Evolutionary conservation across 352 stramenopile genomes (phyloP), one percentile per base, ranked within the genome.

Genomic region (Phytophthora agathidicida): DNA sequence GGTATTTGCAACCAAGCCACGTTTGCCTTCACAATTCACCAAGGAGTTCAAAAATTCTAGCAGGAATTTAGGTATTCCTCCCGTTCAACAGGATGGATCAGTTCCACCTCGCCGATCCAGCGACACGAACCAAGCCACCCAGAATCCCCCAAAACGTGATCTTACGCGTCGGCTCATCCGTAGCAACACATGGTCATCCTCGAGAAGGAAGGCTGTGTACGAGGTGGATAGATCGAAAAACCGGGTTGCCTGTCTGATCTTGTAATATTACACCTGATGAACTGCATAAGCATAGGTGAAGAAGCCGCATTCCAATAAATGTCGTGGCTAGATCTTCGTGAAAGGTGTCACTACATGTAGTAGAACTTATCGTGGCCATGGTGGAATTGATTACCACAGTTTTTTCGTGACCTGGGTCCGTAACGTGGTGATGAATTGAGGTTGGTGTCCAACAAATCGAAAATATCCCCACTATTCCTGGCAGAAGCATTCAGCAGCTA

Each of bases 11-110:
- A 70, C 74, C 13, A 64, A 73, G 14, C 71, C 75, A 13, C 33
- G 13, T 14, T 51, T 90, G 0, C 67, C 77, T 2, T 24, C 31
- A 9, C 35, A 72, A 3, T 90, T 90, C 45, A 78, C 74, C 26
- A 33, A 59, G 5, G 71, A 85, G 19, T 90, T 90, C 49, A 81
- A 81, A 47, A 55, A 66, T 7, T 53, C 62, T 0, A 64, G 32
- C 20, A 37, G 38, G 11, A 47, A 33, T 20, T 23, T 65, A 8
- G 19, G 30, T 20, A 53, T 1, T 28, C 22, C 10, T 44, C 45
- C n/a, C n/a, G 8, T 17, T 37, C 4, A 9, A 37, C 7, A 24
- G 30, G n/a, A 41, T 2, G 33, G 36, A 16, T 22, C 20, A 16
- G 27, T 20, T 17, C 37, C 44, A 10, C 22, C 19, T 5, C 44